A percentile compares a stretch with the other conserved stretches of the same genome.
phyloP scores from a whole-genome alignment of 2,329 filamentous ascomycete genomes.

The Paecilomyces variotii region DNA sequence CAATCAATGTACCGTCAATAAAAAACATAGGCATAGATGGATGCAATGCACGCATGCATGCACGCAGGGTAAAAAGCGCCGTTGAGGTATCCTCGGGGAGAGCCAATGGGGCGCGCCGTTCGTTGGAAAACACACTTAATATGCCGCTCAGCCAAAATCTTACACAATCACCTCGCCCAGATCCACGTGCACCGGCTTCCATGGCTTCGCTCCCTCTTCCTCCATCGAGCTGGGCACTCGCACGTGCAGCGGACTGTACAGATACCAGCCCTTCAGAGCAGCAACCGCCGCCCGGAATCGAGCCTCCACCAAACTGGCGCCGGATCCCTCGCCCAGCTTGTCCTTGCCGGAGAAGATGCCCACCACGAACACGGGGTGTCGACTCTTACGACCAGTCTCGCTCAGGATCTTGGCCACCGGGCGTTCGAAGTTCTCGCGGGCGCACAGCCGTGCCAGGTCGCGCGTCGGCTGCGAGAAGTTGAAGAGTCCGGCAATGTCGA shows the following conservation, averaged over 20 bases:
- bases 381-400: constrained; percentile 79
- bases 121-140: constrained; percentile 2
- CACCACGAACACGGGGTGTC: constrained; percentile 85
- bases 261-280: constrained; percentile 87
- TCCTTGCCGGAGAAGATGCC: constrained; percentile 88
- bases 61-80: not conserved
- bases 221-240: constrained; percentile 64
- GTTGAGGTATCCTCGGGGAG: not conserved
- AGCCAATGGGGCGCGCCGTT: too few relatives aligned
- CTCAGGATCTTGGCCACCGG: constrained; percentile 81
- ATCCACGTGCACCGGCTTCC: constrained; percentile 62
- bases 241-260: constrained; percentile 71
- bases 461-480: constrained; percentile 74
- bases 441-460: constrained; percentile 76
- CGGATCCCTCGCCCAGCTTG: constrained; percentile 85
- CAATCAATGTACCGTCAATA: constrained; percentile 18
- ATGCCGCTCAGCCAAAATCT: constrained; percentile 12
- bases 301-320: constrained; percentile 67
- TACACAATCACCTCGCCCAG: constrained; percentile 60
- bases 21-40: constrained; percentile 13
- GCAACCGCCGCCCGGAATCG: constrained; percentile 73
- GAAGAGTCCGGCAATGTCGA: constrained; percentile 72
- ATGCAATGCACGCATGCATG: constrained; percentile 4
- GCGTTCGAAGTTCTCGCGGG: constrained; percentile 77
- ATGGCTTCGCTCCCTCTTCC: constrained; percentile 51